phyloP scores from a whole-genome alignment of 345 rosid genomes.

The Hirschfeldia incana region DNA sequence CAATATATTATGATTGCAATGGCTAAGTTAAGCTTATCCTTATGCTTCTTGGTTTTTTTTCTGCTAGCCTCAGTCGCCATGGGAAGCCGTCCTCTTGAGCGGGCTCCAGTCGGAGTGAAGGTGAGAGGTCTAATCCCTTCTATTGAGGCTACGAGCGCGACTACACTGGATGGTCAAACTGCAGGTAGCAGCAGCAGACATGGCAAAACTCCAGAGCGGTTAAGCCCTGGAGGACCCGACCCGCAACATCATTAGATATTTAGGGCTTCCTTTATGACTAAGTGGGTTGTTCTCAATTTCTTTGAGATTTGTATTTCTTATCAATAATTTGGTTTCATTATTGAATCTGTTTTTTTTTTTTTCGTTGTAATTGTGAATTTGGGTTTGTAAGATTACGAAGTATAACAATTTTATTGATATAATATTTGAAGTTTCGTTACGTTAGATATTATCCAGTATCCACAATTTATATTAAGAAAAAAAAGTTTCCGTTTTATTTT shows the following conservation, averaged over 20 bases:
- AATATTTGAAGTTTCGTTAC: not conserved
- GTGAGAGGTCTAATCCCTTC: slow-evolving; percentile 29
- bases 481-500: not conserved
- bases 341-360: slow-evolving; percentile 14
- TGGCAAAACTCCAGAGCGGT: slow-evolving; percentile 32
- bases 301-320: slow-evolving; percentile 29
- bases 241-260: slow-evolving; percentile 45
- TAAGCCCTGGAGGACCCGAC: slow-evolving; percentile 57
- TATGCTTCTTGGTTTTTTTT: slow-evolving; percentile 36
- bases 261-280: slow-evolving; percentile 28
- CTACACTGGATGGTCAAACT: slow-evolving; percentile 16
- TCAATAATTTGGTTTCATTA: slow-evolving; percentile 28
- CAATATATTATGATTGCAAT: slow-evolving; percentile 7
- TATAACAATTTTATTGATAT: slow-evolving; percentile 7
- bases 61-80: slow-evolving; percentile 14
- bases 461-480: not conserved
- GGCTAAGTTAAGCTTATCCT: slow-evolving; percentile 30
- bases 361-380: not conserved
- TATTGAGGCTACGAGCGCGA: slow-evolving; percentile 9
- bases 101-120: slow-evolving; percentile 11
- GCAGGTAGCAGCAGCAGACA: slow-evolving; percentile 1
- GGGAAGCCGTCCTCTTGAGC: slow-evolving; percentile 35
- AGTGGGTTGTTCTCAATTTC: slow-evolving; percentile 24
- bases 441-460: not conserved
- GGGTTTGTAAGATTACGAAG: slow-evolving; percentile 20